Conservation (phyloP, 1,284 basidiomycete genomes). For the Ceratobasidium sp. region DNA sequence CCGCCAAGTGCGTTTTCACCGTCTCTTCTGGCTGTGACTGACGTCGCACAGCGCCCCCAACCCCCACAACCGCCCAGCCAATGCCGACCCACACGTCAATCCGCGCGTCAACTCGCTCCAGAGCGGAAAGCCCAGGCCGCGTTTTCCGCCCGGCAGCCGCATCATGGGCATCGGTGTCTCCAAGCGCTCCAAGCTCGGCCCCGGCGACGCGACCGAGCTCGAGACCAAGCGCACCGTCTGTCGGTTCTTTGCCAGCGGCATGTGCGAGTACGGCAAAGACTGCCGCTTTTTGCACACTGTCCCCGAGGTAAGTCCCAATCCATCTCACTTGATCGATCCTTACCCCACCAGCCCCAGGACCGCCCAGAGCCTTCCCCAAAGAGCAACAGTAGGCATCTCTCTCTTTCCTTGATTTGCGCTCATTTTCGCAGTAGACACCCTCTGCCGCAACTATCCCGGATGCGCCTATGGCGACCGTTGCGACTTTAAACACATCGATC, state of each 20-base stretch:
- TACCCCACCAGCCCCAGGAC: conserved; percentile 2
- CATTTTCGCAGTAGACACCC: conserved; percentile 13
- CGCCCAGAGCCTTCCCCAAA: conserved; percentile 6
- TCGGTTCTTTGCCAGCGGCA: conserved; percentile 22
- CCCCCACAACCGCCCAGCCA: conserved; percentile 20
- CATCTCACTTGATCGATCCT: conserved; percentile 13
- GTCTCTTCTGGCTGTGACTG: not conserved
- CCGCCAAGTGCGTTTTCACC: conserved; percentile 19
- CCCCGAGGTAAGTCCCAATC: conserved; percentile 20
- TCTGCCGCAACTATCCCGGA: conserved; percentile 34
- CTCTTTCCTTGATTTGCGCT: not conserved
- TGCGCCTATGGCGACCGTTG: conserved; percentile 37
- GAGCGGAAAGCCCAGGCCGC: conserved; percentile 16
- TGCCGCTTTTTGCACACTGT: conserved; percentile 27
- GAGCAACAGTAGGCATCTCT: not conserved
- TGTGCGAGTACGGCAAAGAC: conserved; percentile 39
- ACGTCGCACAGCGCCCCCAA: conserved; percentile 6
- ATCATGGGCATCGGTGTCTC: conserved; percentile 37
- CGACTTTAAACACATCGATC: conserved; percentile 31
- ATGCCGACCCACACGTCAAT: conserved; percentile 35
- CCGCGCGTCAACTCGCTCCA: conserved; percentile 26
- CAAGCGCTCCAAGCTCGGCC: conserved; percentile 24
- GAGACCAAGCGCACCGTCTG: conserved; percentile 35
- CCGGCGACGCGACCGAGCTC: not conserved
- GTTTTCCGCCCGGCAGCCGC: conserved; percentile 31